These are phyloP conservation scores for Anthostomella pinea DNA, from an alignment of 2,329 filamentous ascomycete species.

Conservation along the genomic window DNA sequence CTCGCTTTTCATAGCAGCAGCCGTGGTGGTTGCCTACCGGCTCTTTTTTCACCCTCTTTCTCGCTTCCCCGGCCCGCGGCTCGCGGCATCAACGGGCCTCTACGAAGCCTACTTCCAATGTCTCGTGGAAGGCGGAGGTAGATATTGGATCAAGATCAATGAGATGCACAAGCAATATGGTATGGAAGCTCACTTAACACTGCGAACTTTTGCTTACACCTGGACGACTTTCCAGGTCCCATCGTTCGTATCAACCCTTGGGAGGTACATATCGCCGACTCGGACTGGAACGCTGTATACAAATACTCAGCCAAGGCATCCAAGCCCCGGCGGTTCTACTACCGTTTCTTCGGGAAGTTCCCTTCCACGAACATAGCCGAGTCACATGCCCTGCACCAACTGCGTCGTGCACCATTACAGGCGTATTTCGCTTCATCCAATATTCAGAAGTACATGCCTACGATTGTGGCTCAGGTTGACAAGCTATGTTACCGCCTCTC, in stretches of 20 bases:
- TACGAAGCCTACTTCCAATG: slow-evolving; percentile 24
- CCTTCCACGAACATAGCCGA: slow-evolving; percentile 25
- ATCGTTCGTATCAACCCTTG: slow-evolving; percentile 23
- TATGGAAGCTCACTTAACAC: too few species aligned
- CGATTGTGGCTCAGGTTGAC: slow-evolving; percentile 19
- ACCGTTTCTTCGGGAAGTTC: slow-evolving; percentile 25
- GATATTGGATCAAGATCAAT: slow-evolving; percentile 24
- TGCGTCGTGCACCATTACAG: slow-evolving; percentile 20
- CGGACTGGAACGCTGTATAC: slow-evolving; percentile 21
- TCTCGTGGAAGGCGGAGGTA: slow-evolving; percentile 23
- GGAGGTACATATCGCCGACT: slow-evolving; percentile 20
- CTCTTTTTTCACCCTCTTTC: slow-evolving; percentile 21
- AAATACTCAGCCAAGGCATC: slow-evolving; percentile 23
- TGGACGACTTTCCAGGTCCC: too few species aligned
- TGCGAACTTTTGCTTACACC: too few species aligned
- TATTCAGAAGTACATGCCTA: slow-evolving; percentile 24
- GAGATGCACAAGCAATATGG: slow-evolving; percentile 23
- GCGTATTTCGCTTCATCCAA: slow-evolving; percentile 24
- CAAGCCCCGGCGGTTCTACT: slow-evolving; percentile 24
- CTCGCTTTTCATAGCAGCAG: background rate
- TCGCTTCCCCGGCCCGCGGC: slow-evolving; percentile 17
- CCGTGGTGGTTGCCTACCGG: slow-evolving; percentile 15
- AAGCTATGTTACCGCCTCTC: slow-evolving; percentile 15
- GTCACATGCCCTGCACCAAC: slow-evolving; percentile 24
- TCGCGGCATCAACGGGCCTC: slow-evolving; percentile 22